Percentiles rank a stretch among this genome's conserved stretches.
Conservation (phyloP, 2,329 filamentous ascomycete species). For the Hymenoscyphus occultus region DNA sequence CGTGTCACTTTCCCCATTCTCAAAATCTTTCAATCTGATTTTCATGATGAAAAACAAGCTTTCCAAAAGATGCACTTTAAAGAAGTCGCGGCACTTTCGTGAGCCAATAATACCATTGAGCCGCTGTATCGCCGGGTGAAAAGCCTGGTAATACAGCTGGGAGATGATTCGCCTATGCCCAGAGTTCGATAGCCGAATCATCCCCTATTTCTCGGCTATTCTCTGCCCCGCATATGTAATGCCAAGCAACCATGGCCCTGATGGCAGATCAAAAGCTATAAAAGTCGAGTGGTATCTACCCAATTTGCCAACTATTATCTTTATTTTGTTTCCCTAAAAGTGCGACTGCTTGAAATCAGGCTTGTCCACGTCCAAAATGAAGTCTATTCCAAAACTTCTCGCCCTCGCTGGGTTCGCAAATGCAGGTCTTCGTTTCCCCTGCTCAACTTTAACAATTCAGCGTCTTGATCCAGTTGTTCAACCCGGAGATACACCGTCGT, state of each 20-base stretch:
- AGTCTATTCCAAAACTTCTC: slow-evolving; percentile 15
- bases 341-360: background rate
- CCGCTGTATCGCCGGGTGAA: slow-evolving; percentile 16
- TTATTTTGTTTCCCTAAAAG: background rate
- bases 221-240: slow-evolving; percentile 9
- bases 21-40: background rate
- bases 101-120: slow-evolving; percentile 14
- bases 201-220: slow-evolving; percentile 10
- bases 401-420: slow-evolving; percentile 11
- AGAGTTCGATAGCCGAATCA: slow-evolving; percentile 10
- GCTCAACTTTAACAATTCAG: slow-evolving; percentile 21
- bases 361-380: slow-evolving; percentile 14
- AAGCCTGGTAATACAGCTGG: slow-evolving; percentile 6
- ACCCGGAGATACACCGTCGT: slow-evolving; percentile 16
- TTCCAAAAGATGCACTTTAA: slow-evolving; percentile 2
- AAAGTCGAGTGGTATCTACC: slow-evolving; percentile 12
- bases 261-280: slow-evolving; percentile 12
- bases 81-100: slow-evolving; percentile 8
- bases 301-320: slow-evolving; percentile 12
- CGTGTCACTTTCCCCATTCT: background rate
- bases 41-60: slow-evolving; percentile 7
- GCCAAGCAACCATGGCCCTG: background rate
- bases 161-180: slow-evolving; percentile 13
- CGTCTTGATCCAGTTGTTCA: slow-evolving; percentile 24
- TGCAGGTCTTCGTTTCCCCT: slow-evolving; percentile 23